These are phyloP conservation scores for Xylaria sp. DNA, from an alignment of 2,329 filamentous ascomycete genomes.

Conservation along the genomic window DNA sequence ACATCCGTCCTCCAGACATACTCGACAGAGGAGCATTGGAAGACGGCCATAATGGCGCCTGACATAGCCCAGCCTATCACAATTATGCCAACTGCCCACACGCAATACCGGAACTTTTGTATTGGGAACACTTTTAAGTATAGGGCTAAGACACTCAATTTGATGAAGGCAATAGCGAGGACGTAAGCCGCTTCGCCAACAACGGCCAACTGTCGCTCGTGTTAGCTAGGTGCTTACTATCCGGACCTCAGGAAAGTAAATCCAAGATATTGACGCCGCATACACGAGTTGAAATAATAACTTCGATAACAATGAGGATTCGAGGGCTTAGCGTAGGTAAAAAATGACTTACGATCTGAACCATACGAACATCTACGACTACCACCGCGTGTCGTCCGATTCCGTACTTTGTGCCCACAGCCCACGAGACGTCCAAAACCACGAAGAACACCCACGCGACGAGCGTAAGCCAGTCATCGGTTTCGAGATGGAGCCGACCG, in stretches of 20 bases:
- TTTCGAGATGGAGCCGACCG: slow-evolving; percentile 17
- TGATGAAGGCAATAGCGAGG: slow-evolving; percentile 24
- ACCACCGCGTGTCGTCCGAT: slow-evolving; percentile 26
- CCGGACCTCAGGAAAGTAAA: not conserved
- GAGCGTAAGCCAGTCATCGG: slow-evolving; percentile 28
- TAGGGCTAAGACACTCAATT: slow-evolving; percentile 27
- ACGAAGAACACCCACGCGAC: slow-evolving; percentile 28
- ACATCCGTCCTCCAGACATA: slow-evolving; percentile 26
- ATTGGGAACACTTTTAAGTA: slow-evolving; percentile 22
- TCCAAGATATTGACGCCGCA: not conserved
- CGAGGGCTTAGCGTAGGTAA: not conserved
- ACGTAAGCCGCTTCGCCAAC: slow-evolving; percentile 30
- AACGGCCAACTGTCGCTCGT: slow-evolving; percentile 17
- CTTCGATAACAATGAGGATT: not conserved
- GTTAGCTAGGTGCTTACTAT: slow-evolving; percentile 14
- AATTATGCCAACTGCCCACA: slow-evolving; percentile 22
- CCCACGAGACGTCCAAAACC: slow-evolving; percentile 16
- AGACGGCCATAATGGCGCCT: slow-evolving; percentile 25
- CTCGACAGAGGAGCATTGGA: slow-evolving; percentile 30
- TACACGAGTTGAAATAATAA: not conserved
- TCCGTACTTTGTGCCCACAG: slow-evolving; percentile 21
- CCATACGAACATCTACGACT: slow-evolving; percentile 21
- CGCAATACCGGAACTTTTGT: slow-evolving; percentile 25
- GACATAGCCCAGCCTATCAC: slow-evolving; percentile 32
- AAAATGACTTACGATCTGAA: slow-evolving; percentile 29